phyloP scores from a whole-genome alignment of 2,329 filamentous ascomycete genomes.

The Sclerotinia sclerotiorum region DNA sequence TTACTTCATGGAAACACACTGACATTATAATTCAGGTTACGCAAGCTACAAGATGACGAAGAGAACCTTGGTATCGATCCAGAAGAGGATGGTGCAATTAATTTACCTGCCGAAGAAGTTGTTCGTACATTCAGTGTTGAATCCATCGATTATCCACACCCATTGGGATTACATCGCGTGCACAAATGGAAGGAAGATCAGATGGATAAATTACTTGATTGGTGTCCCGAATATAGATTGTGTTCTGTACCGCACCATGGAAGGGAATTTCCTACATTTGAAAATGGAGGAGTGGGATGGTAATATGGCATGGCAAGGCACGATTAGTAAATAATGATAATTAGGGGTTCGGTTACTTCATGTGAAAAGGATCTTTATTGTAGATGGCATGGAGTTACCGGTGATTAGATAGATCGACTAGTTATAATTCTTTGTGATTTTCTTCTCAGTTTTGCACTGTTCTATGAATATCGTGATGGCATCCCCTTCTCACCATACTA shows the following conservation, averaged over 20 bases:
- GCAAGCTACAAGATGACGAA: slow-evolving; percentile 30
- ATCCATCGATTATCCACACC: slow-evolving; percentile 39
- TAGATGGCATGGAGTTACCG: background rate
- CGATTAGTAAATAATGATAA: slow-evolving; percentile 1
- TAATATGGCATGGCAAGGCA: background rate
- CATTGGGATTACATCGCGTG: slow-evolving; percentile 39
- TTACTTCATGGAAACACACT: background rate
- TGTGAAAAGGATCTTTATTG: slow-evolving; percentile 3
- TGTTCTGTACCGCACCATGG: slow-evolving; percentile 26
- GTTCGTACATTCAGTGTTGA: slow-evolving; percentile 39
- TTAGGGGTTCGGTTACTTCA: slow-evolving; percentile 14
- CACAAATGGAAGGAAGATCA: slow-evolving; percentile 35
- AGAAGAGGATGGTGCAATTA: slow-evolving; percentile 32
- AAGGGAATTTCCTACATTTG: slow-evolving; percentile 12
- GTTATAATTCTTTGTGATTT: background rate
- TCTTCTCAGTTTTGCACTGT: background rate
- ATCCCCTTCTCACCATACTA: background rate
- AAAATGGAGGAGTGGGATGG: slow-evolving; percentile 16
- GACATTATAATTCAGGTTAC: slow-evolving; percentile 28
- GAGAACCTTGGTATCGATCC: slow-evolving; percentile 29
- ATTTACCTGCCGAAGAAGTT: slow-evolving; percentile 37
- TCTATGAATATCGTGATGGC: background rate
- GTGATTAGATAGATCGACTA: slow-evolving; percentile 1
- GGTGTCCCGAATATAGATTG: slow-evolving; percentile 36
- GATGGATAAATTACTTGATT: slow-evolving; percentile 31